Evolutionary conservation across 495 filamentous ascomycete genomes (phyloP).

Genomic region (Apodospora peruviana): DNA sequence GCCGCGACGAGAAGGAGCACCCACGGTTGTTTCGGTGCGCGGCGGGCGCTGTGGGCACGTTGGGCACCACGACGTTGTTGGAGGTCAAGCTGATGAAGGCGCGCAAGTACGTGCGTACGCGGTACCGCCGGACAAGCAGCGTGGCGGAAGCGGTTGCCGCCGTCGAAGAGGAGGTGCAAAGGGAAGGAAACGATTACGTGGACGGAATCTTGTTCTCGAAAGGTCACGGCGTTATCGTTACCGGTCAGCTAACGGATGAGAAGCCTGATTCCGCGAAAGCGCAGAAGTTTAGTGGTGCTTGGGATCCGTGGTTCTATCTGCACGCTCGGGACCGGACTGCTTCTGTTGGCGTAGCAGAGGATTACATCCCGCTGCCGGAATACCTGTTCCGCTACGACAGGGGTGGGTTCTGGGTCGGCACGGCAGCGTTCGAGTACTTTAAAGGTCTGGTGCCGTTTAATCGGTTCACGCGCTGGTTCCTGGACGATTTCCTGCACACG

Average conservation of each 20-base stretch:
- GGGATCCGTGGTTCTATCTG: slow-evolving; percentile 52
- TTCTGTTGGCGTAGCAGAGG: slow-evolving; percentile 10
- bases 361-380: slow-evolving; percentile 46
- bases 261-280: slow-evolving; percentile 18
- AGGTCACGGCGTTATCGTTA: slow-evolving; percentile 47
- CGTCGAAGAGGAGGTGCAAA: slow-evolving; percentile 23
- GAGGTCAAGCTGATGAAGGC: slow-evolving; percentile 50
- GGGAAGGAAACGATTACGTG: slow-evolving; percentile 33
- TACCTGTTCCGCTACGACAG: slow-evolving; percentile 57
- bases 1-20: slow-evolving; percentile 25
- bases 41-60: slow-evolving; percentile 50
- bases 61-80: slow-evolving; percentile 51
- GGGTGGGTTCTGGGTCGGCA: slow-evolving; percentile 55
- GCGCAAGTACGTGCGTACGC: slow-evolving; percentile 48
- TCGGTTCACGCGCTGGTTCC: slow-evolving; percentile 48
- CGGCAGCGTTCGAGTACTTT: slow-evolving; percentile 52
- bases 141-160: slow-evolving; percentile 36
- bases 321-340: slow-evolving; percentile 34
- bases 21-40: slow-evolving; percentile 51
- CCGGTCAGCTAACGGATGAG: slow-evolving; percentile 44
- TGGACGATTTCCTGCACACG: slow-evolving; percentile 61
- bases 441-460: slow-evolving; percentile 45
- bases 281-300: slow-evolving; percentile 39
- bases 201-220: slow-evolving; percentile 47
- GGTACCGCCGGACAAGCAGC: slow-evolving; percentile 44